phyloP scores from a whole-genome alignment of 2,329 filamentous ascomycete species.

The Tolypocladium sp. region DNA sequence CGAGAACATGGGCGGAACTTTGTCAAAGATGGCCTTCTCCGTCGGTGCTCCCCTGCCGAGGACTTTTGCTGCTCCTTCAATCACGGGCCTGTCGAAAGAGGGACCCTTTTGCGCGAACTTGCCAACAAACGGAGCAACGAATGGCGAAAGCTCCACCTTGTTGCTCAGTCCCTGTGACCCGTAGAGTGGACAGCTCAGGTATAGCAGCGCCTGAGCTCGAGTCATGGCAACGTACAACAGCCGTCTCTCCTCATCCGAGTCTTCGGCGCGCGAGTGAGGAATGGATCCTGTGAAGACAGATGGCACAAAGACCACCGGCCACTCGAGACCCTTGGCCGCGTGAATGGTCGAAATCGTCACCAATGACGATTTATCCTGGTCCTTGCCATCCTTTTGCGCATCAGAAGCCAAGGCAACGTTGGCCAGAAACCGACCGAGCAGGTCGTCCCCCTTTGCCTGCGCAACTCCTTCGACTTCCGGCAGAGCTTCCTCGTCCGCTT shows the following conservation, averaged over 20 bases:
- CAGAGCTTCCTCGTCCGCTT: slow-evolving; percentile 43
- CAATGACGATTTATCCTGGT: slow-evolving; percentile 46
- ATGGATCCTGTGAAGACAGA: slow-evolving; percentile 85
- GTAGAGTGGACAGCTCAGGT: slow-evolving; percentile 70
- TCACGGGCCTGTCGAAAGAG: slow-evolving; percentile 51
- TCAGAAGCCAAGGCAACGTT: slow-evolving; percentile 84
- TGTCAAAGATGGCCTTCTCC: slow-evolving; percentile 42
- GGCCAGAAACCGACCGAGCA: slow-evolving; percentile 71
- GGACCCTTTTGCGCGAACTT: slow-evolving; percentile 56
- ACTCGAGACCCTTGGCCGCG: slow-evolving; percentile 90
- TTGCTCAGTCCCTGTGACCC: slow-evolving; percentile 49
- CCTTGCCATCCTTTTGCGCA: slow-evolving; percentile 53
- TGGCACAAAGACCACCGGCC: slow-evolving; percentile 91
- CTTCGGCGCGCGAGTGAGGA: slow-evolving; percentile 78
- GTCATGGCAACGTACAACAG: slow-evolving; percentile 97
- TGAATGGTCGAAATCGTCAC: slow-evolving; percentile 95
- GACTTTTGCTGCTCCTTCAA: slow-evolving; percentile 63
- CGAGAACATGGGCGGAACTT: slow-evolving; percentile 42
- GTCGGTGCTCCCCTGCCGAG: slow-evolving; percentile 54
- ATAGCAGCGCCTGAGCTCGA: slow-evolving; percentile 74
- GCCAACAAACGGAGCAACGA: slow-evolving; percentile 46
- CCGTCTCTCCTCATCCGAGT: slow-evolving; percentile 77
- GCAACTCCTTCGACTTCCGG: slow-evolving; percentile 63
- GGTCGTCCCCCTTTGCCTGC: slow-evolving; percentile 54
- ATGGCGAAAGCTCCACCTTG: slow-evolving; percentile 60